phyloP scores from a whole-genome alignment of 371 early-diverging fungal species.

The Zychaea mexicana region DNA sequence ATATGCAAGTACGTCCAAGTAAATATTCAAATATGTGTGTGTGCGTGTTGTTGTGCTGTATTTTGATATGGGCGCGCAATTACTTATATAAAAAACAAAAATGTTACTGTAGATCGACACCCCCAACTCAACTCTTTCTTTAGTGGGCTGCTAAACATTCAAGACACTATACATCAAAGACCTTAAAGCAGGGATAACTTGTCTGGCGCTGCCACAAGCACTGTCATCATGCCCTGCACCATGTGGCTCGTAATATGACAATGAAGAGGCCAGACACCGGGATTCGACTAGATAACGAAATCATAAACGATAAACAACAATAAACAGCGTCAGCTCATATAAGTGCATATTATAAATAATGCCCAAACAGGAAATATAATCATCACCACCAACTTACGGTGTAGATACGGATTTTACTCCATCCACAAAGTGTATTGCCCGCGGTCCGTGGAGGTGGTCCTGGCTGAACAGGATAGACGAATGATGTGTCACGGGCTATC shows the following conservation, averaged over 20 bases:
- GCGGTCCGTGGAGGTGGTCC: conserved; percentile 1
- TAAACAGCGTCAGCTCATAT: background rate
- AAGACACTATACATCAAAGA: too few species aligned
- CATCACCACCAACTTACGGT: conserved; percentile 27
- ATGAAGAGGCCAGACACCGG: conserved; percentile 21
- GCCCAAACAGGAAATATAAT: background rate
- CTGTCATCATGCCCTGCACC: conserved; percentile 50
- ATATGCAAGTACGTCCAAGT: too few species aligned
- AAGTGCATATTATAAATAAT: background rate
- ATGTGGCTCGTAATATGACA: conserved; percentile 40
- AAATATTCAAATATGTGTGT: too few species aligned
- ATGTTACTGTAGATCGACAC: too few species aligned
- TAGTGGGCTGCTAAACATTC: too few species aligned
- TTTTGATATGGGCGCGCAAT: too few species aligned
- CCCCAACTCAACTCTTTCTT: too few species aligned
- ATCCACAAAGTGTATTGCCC: conserved; percentile 28
- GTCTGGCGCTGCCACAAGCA: conserved; percentile 35
- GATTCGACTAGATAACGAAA: conserved; percentile 9
- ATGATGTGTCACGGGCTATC: conserved; percentile 29
- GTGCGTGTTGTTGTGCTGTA: too few species aligned
- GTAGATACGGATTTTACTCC: conserved; percentile 40
- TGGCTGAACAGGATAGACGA: conserved; percentile 36
- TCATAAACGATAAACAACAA: background rate
- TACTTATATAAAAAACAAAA: too few species aligned
- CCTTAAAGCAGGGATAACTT: too few species aligned